A percentile compares a stretch with the other conserved stretches of the same genome.
Evolutionary conservation across 2,329 filamentous ascomycete species (phyloP).

Genomic region (Aspergillus eucalypticola): DNA sequence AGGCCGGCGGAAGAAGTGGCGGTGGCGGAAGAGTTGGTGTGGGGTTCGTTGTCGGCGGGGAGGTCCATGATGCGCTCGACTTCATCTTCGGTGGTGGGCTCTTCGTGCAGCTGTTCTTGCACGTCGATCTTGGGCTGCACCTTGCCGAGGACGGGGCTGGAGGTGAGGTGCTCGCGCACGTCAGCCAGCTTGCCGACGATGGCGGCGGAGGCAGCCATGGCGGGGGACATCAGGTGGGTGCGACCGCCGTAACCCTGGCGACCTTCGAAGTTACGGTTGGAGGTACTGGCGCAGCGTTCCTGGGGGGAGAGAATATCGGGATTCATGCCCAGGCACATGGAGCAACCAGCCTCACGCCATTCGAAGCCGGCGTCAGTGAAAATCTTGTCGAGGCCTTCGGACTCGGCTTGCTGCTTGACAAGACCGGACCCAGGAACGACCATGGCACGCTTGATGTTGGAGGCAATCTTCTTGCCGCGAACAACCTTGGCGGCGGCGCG

Average conservation of each 20-base stretch:
- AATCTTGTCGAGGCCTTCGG: slow-evolving; percentile 89
- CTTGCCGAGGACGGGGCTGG: slow-evolving; percentile 47
- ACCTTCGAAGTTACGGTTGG: slow-evolving; percentile 96
- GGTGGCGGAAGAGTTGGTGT: slow-evolving; percentile 59
- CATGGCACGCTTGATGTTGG: slow-evolving; percentile 91
- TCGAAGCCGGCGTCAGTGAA: slow-evolving; percentile 92
- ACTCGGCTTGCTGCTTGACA: slow-evolving; percentile 87
- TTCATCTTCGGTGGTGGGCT: slow-evolving; percentile 62
- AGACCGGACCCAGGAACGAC: slow-evolving; percentile 94
- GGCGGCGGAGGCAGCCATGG: slow-evolving; percentile 90
- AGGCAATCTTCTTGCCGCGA: slow-evolving; percentile 80
- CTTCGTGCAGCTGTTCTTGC: slow-evolving; percentile 56
- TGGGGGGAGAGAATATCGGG: slow-evolving; percentile 90
- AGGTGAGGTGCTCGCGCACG: slow-evolving; percentile 72
- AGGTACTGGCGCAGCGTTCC: slow-evolving; percentile 93
- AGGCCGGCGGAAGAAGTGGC: slow-evolving; percentile 62
- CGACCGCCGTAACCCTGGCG: slow-evolving; percentile 88
- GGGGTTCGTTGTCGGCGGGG: slow-evolving; percentile 63
- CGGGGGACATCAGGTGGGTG: slow-evolving; percentile 94
- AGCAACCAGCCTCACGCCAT: slow-evolving; percentile 97
- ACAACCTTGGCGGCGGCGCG: slow-evolving; percentile 83
- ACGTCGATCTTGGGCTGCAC: slow-evolving; percentile 62
- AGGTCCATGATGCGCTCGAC: slow-evolving; percentile 64
- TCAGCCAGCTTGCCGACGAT: slow-evolving; percentile 90
- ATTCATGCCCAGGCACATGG: slow-evolving; percentile 99